Conservation (phyloP, 2,329 filamentous ascomycete species). For the Blumeria graminis region DNA sequence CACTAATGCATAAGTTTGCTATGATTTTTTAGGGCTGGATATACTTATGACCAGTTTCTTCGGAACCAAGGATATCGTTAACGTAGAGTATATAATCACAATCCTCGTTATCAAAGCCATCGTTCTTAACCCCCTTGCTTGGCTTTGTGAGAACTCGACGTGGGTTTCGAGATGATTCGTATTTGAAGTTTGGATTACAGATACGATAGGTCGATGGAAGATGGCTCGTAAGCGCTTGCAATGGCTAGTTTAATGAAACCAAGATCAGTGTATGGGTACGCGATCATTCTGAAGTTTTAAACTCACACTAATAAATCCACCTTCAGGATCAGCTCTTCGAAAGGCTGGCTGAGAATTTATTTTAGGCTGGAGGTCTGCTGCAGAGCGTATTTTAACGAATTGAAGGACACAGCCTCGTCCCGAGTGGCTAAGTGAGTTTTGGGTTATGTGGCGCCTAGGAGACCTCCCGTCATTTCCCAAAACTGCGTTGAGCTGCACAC, state of each 20-base stretch:
- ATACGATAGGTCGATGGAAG: slow-evolving; percentile 91
- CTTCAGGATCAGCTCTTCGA: slow-evolving; percentile 81
- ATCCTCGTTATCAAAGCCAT: slow-evolving; percentile 96
- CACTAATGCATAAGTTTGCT: slow-evolving; percentile 1
- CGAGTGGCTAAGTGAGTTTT: slow-evolving; percentile 19
- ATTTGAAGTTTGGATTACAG: slow-evolving; percentile 95
- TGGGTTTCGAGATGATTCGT: slow-evolving; percentile 91
- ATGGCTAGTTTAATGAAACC: slow-evolving; percentile 30
- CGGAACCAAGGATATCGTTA: slow-evolving; percentile 91
- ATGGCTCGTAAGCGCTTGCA: slow-evolving; percentile 86
- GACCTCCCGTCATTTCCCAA: slow-evolving; percentile 32
- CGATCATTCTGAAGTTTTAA: neutral
- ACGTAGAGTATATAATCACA: slow-evolving; percentile 99
- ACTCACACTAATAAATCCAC: slow-evolving; percentile 87
- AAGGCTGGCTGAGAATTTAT: slow-evolving; percentile 77
- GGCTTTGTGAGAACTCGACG: slow-evolving; percentile 90
- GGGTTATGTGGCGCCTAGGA: slow-evolving; percentile 27
- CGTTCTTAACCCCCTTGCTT: slow-evolving; percentile 95
- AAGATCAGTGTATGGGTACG: neutral
- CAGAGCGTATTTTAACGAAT: slow-evolving; percentile 54
- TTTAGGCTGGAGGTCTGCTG: slow-evolving; percentile 54
- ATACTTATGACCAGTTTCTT: slow-evolving; percentile 93
- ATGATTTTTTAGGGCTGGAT: slow-evolving; percentile 11
- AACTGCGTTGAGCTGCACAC: slow-evolving; percentile 45
- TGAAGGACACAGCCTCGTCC: slow-evolving; percentile 56